Base-by-base conservation (phyloP, 2,329 filamentous ascomycete genomes). In the Botrytis squamosa region DNA sequence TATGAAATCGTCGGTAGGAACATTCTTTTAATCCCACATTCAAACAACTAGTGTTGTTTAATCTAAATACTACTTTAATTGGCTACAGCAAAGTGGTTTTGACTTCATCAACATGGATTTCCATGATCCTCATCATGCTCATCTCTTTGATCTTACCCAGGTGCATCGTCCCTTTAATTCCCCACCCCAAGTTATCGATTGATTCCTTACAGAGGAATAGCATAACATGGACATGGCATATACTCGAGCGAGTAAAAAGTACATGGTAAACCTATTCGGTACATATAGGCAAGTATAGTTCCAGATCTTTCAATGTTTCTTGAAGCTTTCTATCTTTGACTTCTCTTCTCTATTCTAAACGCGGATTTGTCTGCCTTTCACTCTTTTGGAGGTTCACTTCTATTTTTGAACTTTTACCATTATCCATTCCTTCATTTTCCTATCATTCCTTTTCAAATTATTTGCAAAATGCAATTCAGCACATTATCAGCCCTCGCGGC, bases 401-500 rank as follows among this genome's bases (percentile, higher is more conserved):
- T 40, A 29, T 44, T 59, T 60, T 67, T 36, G 42, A 16, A 46
- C 38, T 69, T 52, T 22, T 36, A 74, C 71, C 38, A 55, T 49
- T 42, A n/a, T 63, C 12, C 14, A 59, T 67, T 71, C 70, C 20
- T 49, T 68, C 52, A 16, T 42, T 67, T 12, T 14, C 14, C 44
- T 12, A 29, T 40, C 64, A 4, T 36, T 63, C n/a, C 22, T 36
- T 38, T 52, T 33, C n/a, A 44, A 57, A 42, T 33, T 55, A 22
- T 69, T 57, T 62, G 38, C 64, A 76, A 44, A 20, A 79, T 78
- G 77, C 74, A 75, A 67, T 46, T 75, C 40, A 40, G 44, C 29
- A 73, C 59, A 49, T 62, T 77, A 40, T 74, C 72, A 49, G 64
- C 29, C 59, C 62, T 76, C 60, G 64, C 65, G 70, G 73, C 73